A percentile compares a stretch with the other conserved stretches of the same genome.
Conservation (phyloP, 2,329 filamentous ascomycete species). For the Aurifilum marmelostoma region DNA sequence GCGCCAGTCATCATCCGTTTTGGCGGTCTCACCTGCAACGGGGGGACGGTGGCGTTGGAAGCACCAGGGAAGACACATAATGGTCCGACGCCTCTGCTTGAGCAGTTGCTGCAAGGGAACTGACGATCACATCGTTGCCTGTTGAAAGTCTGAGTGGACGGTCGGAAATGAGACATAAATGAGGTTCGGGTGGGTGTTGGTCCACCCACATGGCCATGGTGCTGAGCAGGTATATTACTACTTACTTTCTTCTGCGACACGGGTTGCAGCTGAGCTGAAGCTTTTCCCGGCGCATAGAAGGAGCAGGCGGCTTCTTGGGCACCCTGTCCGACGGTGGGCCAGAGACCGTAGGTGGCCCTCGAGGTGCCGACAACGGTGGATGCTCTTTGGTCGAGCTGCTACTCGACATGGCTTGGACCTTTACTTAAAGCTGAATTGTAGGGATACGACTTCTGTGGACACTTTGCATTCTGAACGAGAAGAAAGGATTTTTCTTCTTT, state of each 20-base stretch:
- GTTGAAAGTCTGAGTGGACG: slow-evolving; percentile 21
- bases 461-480: too few relatives aligned
- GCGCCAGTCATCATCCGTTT: background rate
- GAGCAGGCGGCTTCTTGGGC: background rate
- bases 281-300: slow-evolving; percentile 35
- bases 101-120: slow-evolving; percentile 34
- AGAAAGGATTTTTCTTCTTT: too few relatives aligned
- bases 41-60: background rate
- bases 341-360: background rate
- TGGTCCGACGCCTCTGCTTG: slow-evolving; percentile 25
- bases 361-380: background rate
- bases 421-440: too few relatives aligned
- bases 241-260: slow-evolving; percentile 39
- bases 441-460: too few relatives aligned
- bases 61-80: slow-evolving; percentile 32
- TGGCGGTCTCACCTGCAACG: background rate
- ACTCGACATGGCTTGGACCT: background rate
- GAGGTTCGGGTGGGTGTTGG: background rate
- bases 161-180: too few relatives aligned
- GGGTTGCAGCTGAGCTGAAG: slow-evolving; percentile 38
- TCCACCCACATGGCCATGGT: background rate
- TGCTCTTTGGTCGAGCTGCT: too few relatives aligned
- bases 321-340: background rate
- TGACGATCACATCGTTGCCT: slow-evolving; percentile 36
- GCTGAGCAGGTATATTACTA: background rate